A percentile compares a stretch with the other conserved stretches of the same genome.
These are phyloP conservation scores for Debaryomyces sp. DNA, from an alignment of 1,139 yeast species.

Conservation along the genomic window DNA sequence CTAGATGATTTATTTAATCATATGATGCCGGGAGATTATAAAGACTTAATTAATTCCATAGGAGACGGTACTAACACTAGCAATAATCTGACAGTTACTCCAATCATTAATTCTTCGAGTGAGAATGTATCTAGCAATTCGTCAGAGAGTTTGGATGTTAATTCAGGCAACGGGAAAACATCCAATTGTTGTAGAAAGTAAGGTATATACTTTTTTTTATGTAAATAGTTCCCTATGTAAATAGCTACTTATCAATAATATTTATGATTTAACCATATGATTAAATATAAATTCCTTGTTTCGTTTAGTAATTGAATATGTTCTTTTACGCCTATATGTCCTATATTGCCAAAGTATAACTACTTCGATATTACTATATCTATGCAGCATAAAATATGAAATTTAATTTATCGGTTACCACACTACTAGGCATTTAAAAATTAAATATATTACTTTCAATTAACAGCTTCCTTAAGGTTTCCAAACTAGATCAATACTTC, in stretches of 20 bases:
- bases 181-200: slow-evolving; percentile 1
- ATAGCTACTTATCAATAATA: not conserved
- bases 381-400: not conserved
- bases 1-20: slow-evolving; percentile 38
- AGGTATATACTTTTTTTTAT: not conserved
- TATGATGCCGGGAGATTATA: slow-evolving; percentile 1
- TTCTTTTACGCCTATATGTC: too few species aligned
- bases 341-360: not conserved
- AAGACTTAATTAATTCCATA: slow-evolving; percentile 1
- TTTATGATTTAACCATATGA: not conserved
- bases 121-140: not conserved
- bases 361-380: not conserved
- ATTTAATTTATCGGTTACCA: not conserved
- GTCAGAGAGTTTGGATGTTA: not conserved
- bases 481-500: not conserved
- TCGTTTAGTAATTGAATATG: too few species aligned
- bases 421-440: slow-evolving; percentile 2
- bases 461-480: not conserved
- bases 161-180: not conserved
- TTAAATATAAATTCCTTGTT: not conserved
- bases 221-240: not conserved
- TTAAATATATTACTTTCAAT: not conserved
- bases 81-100: not conserved
- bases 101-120: not conserved
- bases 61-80: not conserved